A percentile compares a stretch with the other conserved stretches of the same genome.
Evolutionary conservation across 2,329 filamentous ascomycete genomes (phyloP).

Genomic region (Colletotrichum eremochloae): DNA sequence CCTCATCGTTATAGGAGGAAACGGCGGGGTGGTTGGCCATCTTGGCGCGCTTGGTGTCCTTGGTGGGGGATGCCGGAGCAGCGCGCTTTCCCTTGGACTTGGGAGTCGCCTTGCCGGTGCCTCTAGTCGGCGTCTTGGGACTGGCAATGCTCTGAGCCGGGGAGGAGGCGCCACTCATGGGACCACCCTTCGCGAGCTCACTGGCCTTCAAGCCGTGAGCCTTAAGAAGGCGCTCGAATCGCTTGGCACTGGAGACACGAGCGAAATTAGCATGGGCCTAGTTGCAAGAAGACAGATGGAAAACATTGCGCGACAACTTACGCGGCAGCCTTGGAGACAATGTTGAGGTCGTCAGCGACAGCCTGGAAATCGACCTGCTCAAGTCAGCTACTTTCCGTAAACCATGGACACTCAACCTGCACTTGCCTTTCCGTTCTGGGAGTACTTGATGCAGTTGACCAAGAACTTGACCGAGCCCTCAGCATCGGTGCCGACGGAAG

Average conservation of each 20-base stretch:
- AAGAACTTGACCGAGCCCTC: constrained; percentile 74
- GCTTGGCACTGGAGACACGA: constrained; percentile 67
- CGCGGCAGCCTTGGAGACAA: constrained; percentile 77
- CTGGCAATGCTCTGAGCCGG: constrained; percentile 34
- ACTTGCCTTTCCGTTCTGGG: constrained; percentile 70
- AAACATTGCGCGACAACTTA: constrained; percentile 58
- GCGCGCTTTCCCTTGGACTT: constrained; percentile 45
- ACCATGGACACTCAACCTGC: background rate
- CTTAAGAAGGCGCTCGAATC: constrained; percentile 77
- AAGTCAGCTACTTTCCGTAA: constrained; percentile 38
- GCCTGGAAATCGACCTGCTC: constrained; percentile 73
- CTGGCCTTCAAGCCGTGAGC: constrained; percentile 61
- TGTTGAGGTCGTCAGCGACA: constrained; percentile 74
- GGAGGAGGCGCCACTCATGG: constrained; percentile 26
- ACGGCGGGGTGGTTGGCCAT: constrained; percentile 35
- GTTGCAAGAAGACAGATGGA: background rate
- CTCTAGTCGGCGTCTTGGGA: constrained; percentile 43
- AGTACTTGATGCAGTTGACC: constrained; percentile 73
- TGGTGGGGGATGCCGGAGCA: constrained; percentile 15
- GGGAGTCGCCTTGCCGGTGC: constrained; percentile 42
- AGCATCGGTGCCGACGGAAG: constrained; percentile 52
- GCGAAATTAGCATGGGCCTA: background rate
- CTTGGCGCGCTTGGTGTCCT: constrained; percentile 35
- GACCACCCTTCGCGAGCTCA: constrained; percentile 40
- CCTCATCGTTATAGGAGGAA: constrained; percentile 23